Base-by-base conservation (phyloP, 2,329 filamentous ascomycete genomes). In the Sclerotinia glacialis region DNA sequence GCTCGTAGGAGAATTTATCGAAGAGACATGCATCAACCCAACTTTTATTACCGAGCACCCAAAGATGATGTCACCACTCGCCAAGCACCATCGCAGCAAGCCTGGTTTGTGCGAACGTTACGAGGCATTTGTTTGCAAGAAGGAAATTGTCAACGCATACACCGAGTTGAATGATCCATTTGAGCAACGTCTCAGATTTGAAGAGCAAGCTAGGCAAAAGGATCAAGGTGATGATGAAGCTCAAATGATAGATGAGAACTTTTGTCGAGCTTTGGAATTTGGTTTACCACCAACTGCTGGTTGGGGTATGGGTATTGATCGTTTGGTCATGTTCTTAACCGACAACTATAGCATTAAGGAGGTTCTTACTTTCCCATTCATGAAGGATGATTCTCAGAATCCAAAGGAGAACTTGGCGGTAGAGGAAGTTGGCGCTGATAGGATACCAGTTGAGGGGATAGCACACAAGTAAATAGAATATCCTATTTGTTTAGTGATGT, bases 101-200 rank as follows among this genome's bases (percentile, higher is more conserved):
- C 85, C 89, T 64, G 95, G 94, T 74, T 86, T 99, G 44, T 97
- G 93, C 78, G 95, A 99, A 83, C 91, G 95, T 65, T 98, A 98
- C 79, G 95, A 99, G 81, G 93, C 92, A 14, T 99, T 99, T 73
- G 95, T 97, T 55, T 93, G 90, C 83, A 96, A 93, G 85, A 96
- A 95, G 86, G 94, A 98, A 78, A 97, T 98, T 72, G 90, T 89
- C 75, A 98, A 99, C 77, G 93, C 93, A 7, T 83, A 97, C 81
- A 98, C 94, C 49, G 95, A 99, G 86, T 89, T 99, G 85, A 96
- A 96, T 83, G 92, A 97, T 75, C 93, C 94, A 66, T 94, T 96
- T 75, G 93, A 97, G 79, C 95, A 99, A 83, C 87, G 95, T 69
- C 81, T 94, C 70, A 88, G 93, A 40, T 94, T 94, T 78, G 93